These are phyloP conservation scores for Globisporangium takayamanum DNA, from an alignment of 352 stramenopile genomes.

Conservation along the genomic window DNA sequence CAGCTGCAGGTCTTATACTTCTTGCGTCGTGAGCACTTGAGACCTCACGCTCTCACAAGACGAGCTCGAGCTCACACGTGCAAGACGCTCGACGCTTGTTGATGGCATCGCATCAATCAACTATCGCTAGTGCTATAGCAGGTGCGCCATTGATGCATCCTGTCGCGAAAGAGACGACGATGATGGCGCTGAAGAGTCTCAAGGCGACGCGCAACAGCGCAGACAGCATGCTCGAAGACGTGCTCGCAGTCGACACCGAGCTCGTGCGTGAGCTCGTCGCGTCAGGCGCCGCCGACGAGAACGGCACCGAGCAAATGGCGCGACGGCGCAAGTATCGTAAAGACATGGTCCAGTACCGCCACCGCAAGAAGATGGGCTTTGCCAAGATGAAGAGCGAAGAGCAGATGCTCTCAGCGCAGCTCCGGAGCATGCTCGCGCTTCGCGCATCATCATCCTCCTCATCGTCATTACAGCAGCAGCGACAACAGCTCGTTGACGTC, in stretches of 20 bases:
- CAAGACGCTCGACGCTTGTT: too few species aligned
- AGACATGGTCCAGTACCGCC: slow-evolving; percentile 4
- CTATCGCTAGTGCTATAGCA: too few species aligned
- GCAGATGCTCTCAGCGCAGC: slow-evolving; percentile 2
- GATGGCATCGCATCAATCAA: too few species aligned
- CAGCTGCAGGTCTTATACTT: too few species aligned
- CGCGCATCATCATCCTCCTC: neutral
- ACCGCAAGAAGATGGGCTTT: slow-evolving; percentile 1
- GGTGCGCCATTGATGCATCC: too few species aligned
- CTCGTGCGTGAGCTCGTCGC: slow-evolving; percentile 9
- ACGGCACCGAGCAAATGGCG: neutral
- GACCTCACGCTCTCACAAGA: too few species aligned
- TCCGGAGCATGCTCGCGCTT: neutral
- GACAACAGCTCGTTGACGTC: neutral
- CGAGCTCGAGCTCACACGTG: too few species aligned
- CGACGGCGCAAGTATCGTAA: neutral
- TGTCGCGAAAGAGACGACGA: too few species aligned
- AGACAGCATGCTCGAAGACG: neutral
- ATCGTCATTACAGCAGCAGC: neutral
- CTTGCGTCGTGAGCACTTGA: too few species aligned
- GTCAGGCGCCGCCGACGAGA: slow-evolving; percentile 2
- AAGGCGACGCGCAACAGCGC: too few species aligned
- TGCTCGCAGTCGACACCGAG: slow-evolving; percentile 1
- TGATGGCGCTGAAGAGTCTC: too few species aligned
- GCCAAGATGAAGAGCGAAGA: slow-evolving; percentile 3